Base-by-base conservation (phyloP, 2,329 filamentous ascomycete genomes). In the Epicoccum nigrum region DNA sequence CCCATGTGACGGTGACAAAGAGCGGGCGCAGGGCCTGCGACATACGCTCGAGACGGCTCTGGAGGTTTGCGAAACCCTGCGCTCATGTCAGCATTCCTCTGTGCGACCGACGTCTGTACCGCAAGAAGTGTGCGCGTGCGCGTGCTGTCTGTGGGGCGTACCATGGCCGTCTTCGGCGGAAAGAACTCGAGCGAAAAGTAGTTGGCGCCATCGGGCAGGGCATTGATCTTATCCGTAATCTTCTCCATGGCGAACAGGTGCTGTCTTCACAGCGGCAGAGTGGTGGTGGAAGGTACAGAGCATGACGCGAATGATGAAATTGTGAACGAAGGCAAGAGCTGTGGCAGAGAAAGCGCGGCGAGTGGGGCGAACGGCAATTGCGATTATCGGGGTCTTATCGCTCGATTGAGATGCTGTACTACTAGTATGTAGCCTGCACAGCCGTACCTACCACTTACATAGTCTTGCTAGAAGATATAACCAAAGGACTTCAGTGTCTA, bases 151-250 rank as follows among this genome's bases (percentile, higher is more conserved):
- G 63, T 60, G 59, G 63, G 75, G 50, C 75, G 65, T 68, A 84
- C 83, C 86, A 96, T 96, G 55, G 88, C 83, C 38, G 94, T 99
- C 80, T 97, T 99, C 58, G 94, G 94, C 62, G 94, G 94, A 79
- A 99, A 99, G 85, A 99, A 99, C 78, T 99, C 94, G 76, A 97
- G 87, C 39, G 94, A 97, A 77, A 96, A 96, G 80, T 94, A 97
- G 72, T 84, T 86, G 60, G 85, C 84, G 74, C 90, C 85, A 59
- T 87, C 83, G 74, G 90, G 89, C 78, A 99, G 79, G 55, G 91
- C 90, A 76, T 90, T 89, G 71, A 97, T 93, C 81, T 96, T 96
- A 81, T 95, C 89, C 57, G 91, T 96, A 71, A 97, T 92, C 77
- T 90, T 94, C 66, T 73, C 70, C 70, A 73, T 73, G 21, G 35